Evolutionary conservation across 2,329 filamentous ascomycete genomes (phyloP).

Genomic region (Onygena corvina): DNA sequence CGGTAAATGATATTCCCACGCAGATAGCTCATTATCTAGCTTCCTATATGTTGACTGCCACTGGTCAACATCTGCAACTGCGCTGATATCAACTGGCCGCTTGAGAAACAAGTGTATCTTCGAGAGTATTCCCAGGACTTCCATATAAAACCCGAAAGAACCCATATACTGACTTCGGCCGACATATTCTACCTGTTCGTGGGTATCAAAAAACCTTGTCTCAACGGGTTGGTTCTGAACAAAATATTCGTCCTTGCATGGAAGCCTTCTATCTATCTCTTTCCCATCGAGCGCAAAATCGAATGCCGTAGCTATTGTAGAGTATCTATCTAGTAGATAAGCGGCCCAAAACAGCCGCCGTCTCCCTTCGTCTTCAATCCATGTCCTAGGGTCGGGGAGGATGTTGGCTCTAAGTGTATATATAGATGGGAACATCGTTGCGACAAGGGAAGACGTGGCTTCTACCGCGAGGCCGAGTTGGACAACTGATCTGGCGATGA

Average conservation of each 20-base stretch:
- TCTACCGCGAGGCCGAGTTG: constrained; percentile 79
- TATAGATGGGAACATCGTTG: constrained; percentile 70
- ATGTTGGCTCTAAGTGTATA: constrained; percentile 80
- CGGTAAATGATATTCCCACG: constrained; percentile 75
- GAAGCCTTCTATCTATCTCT: constrained; percentile 76
- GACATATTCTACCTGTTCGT: constrained; percentile 48
- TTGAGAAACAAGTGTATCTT: constrained; percentile 83
- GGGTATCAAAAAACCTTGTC: constrained; percentile 62
- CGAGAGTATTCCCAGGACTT: constrained; percentile 75
- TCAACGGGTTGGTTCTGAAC: constrained; percentile 72
- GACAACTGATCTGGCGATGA: constrained; percentile 79
- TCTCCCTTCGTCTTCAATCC: constrained; percentile 79
- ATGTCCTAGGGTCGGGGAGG: constrained; percentile 68
- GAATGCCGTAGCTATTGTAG: constrained; percentile 81
- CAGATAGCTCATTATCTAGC: constrained; percentile 64
- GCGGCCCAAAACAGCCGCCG: constrained; percentile 88
- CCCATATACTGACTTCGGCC: constrained; percentile 70
- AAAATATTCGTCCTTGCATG: constrained; percentile 79
- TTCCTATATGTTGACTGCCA: constrained; percentile 83
- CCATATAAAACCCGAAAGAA: constrained; percentile 79
- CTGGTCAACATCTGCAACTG: constrained; percentile 69
- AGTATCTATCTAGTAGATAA: constrained; percentile 79
- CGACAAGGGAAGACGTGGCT: constrained; percentile 63
- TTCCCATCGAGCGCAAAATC: constrained; percentile 82
- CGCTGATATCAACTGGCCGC: constrained; percentile 76